Base-by-base conservation (phyloP, 1,284 basidiomycete genomes). In the Melampsora americana region DNA sequence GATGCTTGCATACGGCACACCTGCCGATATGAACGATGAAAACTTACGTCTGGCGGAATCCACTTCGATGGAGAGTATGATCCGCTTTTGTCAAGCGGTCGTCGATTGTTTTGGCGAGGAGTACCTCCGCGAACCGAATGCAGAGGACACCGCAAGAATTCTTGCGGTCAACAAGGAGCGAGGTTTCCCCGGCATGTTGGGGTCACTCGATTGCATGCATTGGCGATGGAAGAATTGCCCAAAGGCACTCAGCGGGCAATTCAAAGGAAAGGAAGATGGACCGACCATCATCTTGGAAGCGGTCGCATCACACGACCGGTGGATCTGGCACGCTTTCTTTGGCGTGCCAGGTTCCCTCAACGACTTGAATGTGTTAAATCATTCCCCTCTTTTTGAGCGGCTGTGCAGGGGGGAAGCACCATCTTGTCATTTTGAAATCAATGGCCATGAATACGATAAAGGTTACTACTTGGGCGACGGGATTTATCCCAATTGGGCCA, bases 151-250 rank as follows among this genome's bases (percentile, higher is more conserved):
- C 7, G 28, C n/a, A 5, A 28, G 28, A 18, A 9, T 28, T 60
- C 26, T 60, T 12, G 26, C 14, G 59, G 59, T 16, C 12, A 12
- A 18, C 26, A 28, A 65, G 23, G 23, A 62, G 9, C 18, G 28
- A 9, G 35, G 56, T 1, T 69, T 69, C 20, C 67, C 67, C 32
- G 69, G 69, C 5, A 61, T 35, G 35, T 26, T 70, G 6, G 69
- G 48, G 3, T 18, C 28, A 1, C 18, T 69, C 2, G 48, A 56
- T 35, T 50, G 67, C 16, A 69, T 56, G 69, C 59, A 70, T 30
- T 70, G 59, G 69, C 30, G 26, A 30, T 60, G 69, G 69, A 70
- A 70, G 23, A 70, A 70, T 48, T 69, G 50, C n/a, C 67, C n/a
- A n/a, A n/a, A n/a, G n/a, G n/a, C n/a, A n/a, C n/a, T n/a, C n/a